Evolutionary conservation across 2,329 filamentous ascomycete species (phyloP), one percentile per base, ranked within the genome.

Genomic region (Herpotrichia juniperi): DNA sequence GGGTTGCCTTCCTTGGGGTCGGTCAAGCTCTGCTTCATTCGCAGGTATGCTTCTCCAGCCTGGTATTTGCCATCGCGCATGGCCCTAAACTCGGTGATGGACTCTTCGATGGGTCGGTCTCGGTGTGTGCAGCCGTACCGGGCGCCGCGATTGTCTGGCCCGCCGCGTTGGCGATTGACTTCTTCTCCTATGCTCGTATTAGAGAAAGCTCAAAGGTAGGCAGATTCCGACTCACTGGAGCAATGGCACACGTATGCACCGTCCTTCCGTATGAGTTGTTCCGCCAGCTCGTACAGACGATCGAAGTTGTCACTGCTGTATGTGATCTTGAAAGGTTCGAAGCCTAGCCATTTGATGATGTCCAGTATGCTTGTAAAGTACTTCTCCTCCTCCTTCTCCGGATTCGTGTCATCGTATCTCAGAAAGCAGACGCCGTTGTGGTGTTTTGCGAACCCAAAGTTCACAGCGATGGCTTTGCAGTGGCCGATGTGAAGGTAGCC

Each of bases 391-490:
- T 97, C 94, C 42, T 90, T 90, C 59, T 93, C 91, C 1, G 94
- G 94, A 72, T 97, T 97, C 12, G 94, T 97, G 66, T 97, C 94
- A 72, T 97, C 94, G 73, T 90, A 96, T 64, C 93, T 83, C 56
- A 92, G 76, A 67, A 88, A 88, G 74, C 86, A 89, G 56, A 87
- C 80, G 52, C 93, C 93, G 30, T 88, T 89, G 70, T 96, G 90
- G 68, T 87, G 87, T 67, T 84, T 86, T 12, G 94, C 93, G 72
- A 97, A 97, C 6, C 93, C 93, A 76, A 97, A 97, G 76, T 97
- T 97, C 74, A 97, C 86, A 0, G 91, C 89, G 72, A 97, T 97
- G 19, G 94, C 93, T 78, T 97, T 97, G 59, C 89, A 90, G 71
- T 97, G 94, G 17, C 93, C 93, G 62, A 97, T 89, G 70, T 97